These are phyloP conservation scores for Seiridium unicorne DNA, from an alignment of 2,329 filamentous ascomycete genomes.

Conservation along the genomic window DNA sequence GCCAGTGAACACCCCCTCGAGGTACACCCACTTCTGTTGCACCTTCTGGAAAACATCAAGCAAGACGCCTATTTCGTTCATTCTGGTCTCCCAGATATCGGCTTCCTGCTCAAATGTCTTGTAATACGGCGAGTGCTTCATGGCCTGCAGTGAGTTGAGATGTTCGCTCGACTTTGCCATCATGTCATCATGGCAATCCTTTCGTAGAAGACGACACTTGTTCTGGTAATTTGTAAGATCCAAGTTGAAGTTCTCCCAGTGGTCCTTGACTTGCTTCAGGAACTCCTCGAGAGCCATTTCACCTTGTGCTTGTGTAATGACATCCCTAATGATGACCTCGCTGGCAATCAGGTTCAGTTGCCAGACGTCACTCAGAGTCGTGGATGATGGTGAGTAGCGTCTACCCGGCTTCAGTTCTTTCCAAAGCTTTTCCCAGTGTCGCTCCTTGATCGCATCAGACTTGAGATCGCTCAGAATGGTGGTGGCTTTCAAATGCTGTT, in stretches of 20 bases:
- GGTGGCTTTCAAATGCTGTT: constrained; percentile 88
- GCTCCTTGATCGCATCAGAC: constrained; percentile 91
- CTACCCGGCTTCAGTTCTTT: constrained; percentile 91
- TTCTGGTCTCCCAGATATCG: constrained; percentile 93
- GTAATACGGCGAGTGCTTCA: constrained; percentile 99
- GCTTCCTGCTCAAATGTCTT: constrained; percentile 99
- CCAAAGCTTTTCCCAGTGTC: constrained; percentile 98
- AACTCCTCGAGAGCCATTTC: constrained; percentile 99
- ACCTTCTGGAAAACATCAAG: constrained; percentile 99
- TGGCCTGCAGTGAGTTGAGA: constrained; percentile 93
- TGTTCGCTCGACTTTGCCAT: constrained; percentile 99
- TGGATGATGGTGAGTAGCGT: constrained; percentile 88
- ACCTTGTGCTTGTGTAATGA: constrained; percentile 92
- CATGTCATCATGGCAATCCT: constrained; percentile 80
- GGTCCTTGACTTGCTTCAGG: constrained; percentile 91
- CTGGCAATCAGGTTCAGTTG: constrained; percentile 88
- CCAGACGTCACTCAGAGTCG: constrained; percentile 99
- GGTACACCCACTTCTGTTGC: constrained; percentile 99
- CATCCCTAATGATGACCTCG: constrained; percentile 84
- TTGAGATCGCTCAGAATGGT: constrained; percentile 85
- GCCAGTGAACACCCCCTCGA: constrained; percentile 97
- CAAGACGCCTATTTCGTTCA: constrained; percentile 94
- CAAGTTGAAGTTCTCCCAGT: constrained; percentile 91
- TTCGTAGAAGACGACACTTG: constrained; percentile 94
- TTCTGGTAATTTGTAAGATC: constrained; percentile 97